phyloP scores from a whole-genome alignment of 1,284 basidiomycete genomes.

The Retiboletus flavoniger region DNA sequence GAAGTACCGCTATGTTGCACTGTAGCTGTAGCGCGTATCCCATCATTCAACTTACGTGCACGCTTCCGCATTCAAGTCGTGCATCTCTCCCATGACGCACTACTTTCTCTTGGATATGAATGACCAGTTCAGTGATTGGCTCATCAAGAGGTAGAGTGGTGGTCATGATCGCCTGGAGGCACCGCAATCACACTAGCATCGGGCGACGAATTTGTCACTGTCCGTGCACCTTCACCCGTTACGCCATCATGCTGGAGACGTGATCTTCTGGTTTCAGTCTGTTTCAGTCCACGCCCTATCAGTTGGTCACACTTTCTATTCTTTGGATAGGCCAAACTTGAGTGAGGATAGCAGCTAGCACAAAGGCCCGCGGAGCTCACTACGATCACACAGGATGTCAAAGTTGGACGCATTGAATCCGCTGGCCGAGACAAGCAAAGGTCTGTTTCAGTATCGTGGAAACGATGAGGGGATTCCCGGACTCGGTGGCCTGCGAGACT shows the following conservation, averaged over 20 bases:
- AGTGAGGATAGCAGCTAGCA: not conserved
- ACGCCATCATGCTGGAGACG: not conserved
- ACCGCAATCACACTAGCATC: not conserved
- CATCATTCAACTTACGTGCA: not conserved
- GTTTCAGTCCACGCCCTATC: not conserved
- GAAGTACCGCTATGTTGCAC: not conserved
- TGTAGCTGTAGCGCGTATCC: not conserved
- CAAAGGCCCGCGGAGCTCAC: no score
- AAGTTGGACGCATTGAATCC: slow-evolving; percentile 24
- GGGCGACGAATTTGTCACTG: not conserved
- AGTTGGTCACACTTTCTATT: not conserved
- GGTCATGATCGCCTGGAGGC: no score
- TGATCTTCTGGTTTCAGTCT: not conserved
- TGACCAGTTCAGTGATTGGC: not conserved
- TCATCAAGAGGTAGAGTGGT: not conserved
- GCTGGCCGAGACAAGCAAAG: slow-evolving; percentile 19
- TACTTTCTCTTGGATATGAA: not conserved
- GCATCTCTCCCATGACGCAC: not conserved
- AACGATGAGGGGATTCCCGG: slow-evolving; percentile 10
- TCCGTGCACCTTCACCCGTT: not conserved
- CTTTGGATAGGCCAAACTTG: not conserved
- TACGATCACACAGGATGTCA: not conserved
- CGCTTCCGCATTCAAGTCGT: not conserved
- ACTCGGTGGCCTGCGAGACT: slow-evolving; percentile 12
- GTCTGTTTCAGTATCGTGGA: not conserved